These are phyloP conservation scores for Boletus vermiculosoides DNA, from an alignment of 768 basidiomycete species.

Conservation along the genomic window DNA sequence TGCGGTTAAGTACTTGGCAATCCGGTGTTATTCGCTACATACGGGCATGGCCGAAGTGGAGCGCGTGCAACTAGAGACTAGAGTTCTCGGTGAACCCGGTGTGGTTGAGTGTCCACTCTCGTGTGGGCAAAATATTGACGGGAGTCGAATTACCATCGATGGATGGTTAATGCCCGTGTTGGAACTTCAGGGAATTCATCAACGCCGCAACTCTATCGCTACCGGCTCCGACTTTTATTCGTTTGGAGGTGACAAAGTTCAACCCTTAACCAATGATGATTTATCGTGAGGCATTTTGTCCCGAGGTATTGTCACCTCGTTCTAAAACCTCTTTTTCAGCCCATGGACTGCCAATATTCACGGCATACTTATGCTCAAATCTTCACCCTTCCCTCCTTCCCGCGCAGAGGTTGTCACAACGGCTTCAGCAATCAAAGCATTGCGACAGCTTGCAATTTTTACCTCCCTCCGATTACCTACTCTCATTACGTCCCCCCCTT, in stretches of 20 bases:
- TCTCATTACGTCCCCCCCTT: slow-evolving; percentile 81
- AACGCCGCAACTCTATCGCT: slow-evolving; percentile 48
- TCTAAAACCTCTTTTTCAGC: slow-evolving; percentile 38
- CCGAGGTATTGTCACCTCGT: neutral
- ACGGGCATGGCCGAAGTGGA: slow-evolving; percentile 77
- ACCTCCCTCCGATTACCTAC: slow-evolving; percentile 70
- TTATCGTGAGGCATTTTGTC: slow-evolving; percentile 47
- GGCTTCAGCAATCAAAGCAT: slow-evolving; percentile 52
- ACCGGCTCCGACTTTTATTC: slow-evolving; percentile 47
- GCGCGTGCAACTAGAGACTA: slow-evolving; percentile 60
- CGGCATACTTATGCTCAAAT: slow-evolving; percentile 63
- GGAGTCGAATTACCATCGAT: slow-evolving; percentile 49
- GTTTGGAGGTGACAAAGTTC: slow-evolving; percentile 31
- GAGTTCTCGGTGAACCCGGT: slow-evolving; percentile 57
- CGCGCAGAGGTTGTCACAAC: slow-evolving; percentile 58
- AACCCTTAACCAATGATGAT: slow-evolving; percentile 43
- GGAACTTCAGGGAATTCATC: slow-evolving; percentile 61
- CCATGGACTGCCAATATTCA: slow-evolving; percentile 58
- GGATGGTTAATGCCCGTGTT: slow-evolving; percentile 80
- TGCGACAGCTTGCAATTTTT: slow-evolving; percentile 62
- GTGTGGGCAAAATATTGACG: slow-evolving; percentile 51
- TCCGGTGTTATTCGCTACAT: slow-evolving; percentile 75
- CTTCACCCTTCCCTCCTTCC: slow-evolving; percentile 28
- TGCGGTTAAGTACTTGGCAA: slow-evolving; percentile 66
- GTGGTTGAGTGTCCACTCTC: slow-evolving; percentile 62